Evolutionary conservation across 1,284 basidiomycete species (phyloP).

Genomic region (Naganishia sp.): DNA sequence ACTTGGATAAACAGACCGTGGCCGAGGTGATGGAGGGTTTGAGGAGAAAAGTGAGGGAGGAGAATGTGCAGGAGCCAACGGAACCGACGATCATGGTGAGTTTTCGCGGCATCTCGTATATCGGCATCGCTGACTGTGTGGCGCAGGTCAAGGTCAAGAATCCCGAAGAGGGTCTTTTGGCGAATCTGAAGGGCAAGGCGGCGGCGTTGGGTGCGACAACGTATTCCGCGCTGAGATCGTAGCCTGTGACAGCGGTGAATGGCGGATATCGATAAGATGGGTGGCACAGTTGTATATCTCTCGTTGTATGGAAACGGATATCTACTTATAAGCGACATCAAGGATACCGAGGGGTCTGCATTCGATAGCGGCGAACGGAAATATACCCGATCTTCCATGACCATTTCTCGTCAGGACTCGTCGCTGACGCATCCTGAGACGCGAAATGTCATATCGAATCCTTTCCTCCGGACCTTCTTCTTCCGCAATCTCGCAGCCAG

Average conservation of each 20-base stretch:
- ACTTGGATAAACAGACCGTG: slow-evolving; percentile 83
- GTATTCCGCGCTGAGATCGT: slow-evolving; percentile 23
- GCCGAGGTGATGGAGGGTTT: slow-evolving; percentile 92
- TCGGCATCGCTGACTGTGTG: background rate
- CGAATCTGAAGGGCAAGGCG: slow-evolving; percentile 27
- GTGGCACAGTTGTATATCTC: slow-evolving; percentile 6
- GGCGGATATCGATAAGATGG: background rate
- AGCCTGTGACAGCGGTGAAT: background rate
- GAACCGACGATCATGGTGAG: slow-evolving; percentile 61
- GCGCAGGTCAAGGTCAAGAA: slow-evolving; percentile 27
- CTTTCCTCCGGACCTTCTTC: no score
- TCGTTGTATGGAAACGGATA: background rate
- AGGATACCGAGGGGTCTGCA: background rate
- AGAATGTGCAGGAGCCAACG: slow-evolving; percentile 71
- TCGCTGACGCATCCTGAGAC: no score
- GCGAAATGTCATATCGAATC: no score
- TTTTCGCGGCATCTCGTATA: slow-evolving; percentile 36
- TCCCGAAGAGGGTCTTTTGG: slow-evolving; percentile 26
- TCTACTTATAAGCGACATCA: no score
- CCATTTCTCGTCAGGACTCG: no score
- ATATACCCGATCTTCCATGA: no score
- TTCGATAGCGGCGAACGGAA: background rate
- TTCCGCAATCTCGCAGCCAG: no score
- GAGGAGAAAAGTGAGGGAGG: slow-evolving; percentile 87
- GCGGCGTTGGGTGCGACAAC: slow-evolving; percentile 22